Evolutionary conservation across 2,329 filamentous ascomycete genomes (phyloP).

Genomic region (Aspergillus fijiensis): DNA sequence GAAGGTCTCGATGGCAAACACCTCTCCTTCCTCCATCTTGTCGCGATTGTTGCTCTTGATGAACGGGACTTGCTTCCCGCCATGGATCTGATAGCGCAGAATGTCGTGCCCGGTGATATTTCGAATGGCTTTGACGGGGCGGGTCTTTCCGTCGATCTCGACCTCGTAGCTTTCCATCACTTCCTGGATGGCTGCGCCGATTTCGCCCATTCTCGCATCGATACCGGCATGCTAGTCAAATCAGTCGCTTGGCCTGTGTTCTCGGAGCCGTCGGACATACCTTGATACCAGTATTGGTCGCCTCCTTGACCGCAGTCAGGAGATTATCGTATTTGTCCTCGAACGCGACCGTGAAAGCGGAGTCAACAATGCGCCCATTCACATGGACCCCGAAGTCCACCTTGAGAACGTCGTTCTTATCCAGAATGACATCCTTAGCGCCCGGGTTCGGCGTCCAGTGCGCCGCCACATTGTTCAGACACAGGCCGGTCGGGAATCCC

Average conservation of each 20-base stretch:
- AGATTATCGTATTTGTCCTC: slow-evolving; percentile 73
- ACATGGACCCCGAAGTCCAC: slow-evolving; percentile 81
- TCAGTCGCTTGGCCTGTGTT: slow-evolving; percentile 1
- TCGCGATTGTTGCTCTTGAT: slow-evolving; percentile 51
- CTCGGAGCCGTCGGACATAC: slow-evolving; percentile 23
- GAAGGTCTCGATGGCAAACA: slow-evolving; percentile 61
- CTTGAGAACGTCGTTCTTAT: slow-evolving; percentile 75
- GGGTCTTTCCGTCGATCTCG: slow-evolving; percentile 53
- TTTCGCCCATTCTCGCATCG: slow-evolving; percentile 55
- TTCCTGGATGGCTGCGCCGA: slow-evolving; percentile 60
- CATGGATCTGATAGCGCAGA: slow-evolving; percentile 55
- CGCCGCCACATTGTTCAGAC: slow-evolving; percentile 54
- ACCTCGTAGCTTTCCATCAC: slow-evolving; percentile 64
- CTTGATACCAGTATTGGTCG: slow-evolving; percentile 52
- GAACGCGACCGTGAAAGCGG: slow-evolving; percentile 76
- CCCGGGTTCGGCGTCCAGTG: slow-evolving; percentile 60
- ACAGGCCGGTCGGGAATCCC: slow-evolving; percentile 58
- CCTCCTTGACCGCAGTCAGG: slow-evolving; percentile 60
- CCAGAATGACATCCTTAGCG: slow-evolving; percentile 67
- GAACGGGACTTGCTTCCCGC: slow-evolving; percentile 57
- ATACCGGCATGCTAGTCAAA: slow-evolving; percentile 50
- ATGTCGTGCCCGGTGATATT: slow-evolving; percentile 59
- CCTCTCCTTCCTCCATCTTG: slow-evolving; percentile 60
- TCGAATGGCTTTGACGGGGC: slow-evolving; percentile 57
- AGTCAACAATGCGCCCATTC: slow-evolving; percentile 77